Percentiles rank a stretch among this genome's conserved stretches.
Evolutionary conservation across 2,329 filamentous ascomycete genomes (phyloP).

Genomic region (Diplodia seriata): DNA sequence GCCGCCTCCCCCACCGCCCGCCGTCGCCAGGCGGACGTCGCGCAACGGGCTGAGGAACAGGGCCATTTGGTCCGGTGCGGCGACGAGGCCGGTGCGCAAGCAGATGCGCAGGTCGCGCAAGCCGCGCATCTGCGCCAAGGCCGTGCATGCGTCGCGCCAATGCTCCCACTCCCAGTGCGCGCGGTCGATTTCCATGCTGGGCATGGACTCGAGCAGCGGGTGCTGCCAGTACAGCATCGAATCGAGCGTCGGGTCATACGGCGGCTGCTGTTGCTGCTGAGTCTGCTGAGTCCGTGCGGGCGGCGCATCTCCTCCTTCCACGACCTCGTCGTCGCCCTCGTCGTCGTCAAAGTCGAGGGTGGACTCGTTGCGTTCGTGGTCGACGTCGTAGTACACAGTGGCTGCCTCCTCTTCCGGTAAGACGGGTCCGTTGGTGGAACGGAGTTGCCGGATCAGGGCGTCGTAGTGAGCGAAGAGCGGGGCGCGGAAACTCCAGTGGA

Average conservation of each 20-base stretch:
- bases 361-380: neutral
- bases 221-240: constrained; percentile 27
- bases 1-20: neutral
- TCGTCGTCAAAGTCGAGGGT: neutral
- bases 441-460: constrained; percentile 9
- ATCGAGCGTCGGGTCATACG: constrained; percentile 10
- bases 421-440: neutral
- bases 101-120: constrained; percentile 19
- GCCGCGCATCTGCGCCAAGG: constrained; percentile 5
- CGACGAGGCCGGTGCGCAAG: constrained; percentile 13
- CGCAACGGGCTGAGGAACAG: constrained; percentile 17
- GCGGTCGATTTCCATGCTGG: constrained; percentile 18
- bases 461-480: constrained; percentile 25
- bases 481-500: constrained; percentile 31
- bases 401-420: neutral
- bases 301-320: neutral
- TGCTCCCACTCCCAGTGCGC: constrained; percentile 25
- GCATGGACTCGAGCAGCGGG: constrained; percentile 17
- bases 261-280: constrained; percentile 1
- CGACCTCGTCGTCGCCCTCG: neutral
- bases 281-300: neutral
- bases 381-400: neutral
- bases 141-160: constrained; percentile 14
- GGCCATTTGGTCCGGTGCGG: constrained; percentile 8
- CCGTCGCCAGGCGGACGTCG: neutral